Evolutionary conservation across 148 eudicot species (phyloP).

Genomic region (Spergularia bocconei): DNA sequence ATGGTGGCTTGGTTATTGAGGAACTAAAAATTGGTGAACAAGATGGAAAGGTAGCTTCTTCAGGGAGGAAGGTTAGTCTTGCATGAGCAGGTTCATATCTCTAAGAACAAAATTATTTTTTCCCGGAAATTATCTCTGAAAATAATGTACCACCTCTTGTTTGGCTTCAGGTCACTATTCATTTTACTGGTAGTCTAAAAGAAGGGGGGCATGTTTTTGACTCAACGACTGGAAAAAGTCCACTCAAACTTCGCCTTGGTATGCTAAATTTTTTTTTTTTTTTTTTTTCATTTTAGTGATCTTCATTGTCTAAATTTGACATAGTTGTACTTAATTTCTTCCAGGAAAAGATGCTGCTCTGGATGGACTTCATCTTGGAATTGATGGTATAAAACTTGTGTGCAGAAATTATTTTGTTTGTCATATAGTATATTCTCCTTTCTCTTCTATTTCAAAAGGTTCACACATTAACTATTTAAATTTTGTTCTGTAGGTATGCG

Average conservation of each 20-base stretch:
- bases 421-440: not conserved
- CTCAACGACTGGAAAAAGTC: conserved; percentile 51
- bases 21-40: conserved; percentile 31
- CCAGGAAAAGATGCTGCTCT: conserved; percentile 54
- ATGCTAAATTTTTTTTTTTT: conserved; percentile 14
- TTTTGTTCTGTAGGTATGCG: conserved; percentile 56
- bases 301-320: not conserved
- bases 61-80: conserved; percentile 36
- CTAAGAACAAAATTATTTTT: not conserved
- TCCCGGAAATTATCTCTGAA: no score
- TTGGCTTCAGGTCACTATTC: conserved; percentile 58
- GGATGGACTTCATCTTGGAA: conserved; percentile 64
- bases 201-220: conserved; percentile 51
- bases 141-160: not conserved
- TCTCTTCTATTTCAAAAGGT: not conserved
- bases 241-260: conserved; percentile 71
- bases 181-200: conserved; percentile 56
- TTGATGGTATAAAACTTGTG: conserved; percentile 47
- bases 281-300: not conserved
- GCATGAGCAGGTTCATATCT: not conserved
- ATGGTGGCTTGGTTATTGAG: conserved; percentile 38
- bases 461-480: not conserved
- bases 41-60: conserved; percentile 35
- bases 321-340: conserved; percentile 10
- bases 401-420: not conserved